Evolutionary conservation across 352 stramenopile species (phyloP).

Genomic region (Pythium biforme): DNA sequence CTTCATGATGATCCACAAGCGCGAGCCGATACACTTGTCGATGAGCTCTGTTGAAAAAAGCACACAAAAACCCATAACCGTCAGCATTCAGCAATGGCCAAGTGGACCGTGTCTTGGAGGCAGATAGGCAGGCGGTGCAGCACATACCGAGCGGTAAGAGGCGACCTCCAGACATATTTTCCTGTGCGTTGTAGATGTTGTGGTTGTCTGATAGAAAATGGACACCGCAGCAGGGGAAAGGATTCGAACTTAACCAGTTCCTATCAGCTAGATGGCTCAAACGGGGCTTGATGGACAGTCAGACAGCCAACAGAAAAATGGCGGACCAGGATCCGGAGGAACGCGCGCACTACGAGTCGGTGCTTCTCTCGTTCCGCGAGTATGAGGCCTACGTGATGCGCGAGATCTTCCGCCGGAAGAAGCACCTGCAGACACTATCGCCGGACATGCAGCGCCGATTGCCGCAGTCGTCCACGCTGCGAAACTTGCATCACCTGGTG

Average conservation of each 20-base stretch:
- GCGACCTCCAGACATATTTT: conserved; percentile 67
- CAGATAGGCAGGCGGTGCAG: background rate
- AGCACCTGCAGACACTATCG: conserved; percentile 72
- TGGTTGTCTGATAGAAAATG: conserved; percentile 13
- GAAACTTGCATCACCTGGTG: conserved; percentile 78
- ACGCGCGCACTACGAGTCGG: conserved; percentile 79
- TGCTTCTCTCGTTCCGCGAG: conserved; percentile 84
- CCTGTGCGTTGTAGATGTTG: conserved; percentile 3
- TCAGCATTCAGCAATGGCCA: background rate
- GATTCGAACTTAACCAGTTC: conserved; percentile 11
- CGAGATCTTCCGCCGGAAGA: conserved; percentile 82
- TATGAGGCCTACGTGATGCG: conserved; percentile 83
- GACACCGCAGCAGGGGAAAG: background rate
- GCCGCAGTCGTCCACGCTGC: conserved; percentile 65
- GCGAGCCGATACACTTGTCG: conserved; percentile 98
- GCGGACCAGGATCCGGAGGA: conserved; percentile 57
- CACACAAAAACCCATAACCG: background rate
- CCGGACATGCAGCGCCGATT: conserved; percentile 74
- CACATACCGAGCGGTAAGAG: conserved; percentile 74
- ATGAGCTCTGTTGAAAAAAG: conserved; percentile 93
- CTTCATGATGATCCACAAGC: conserved; percentile 99
- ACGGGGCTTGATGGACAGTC: background rate
- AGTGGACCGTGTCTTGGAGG: background rate
- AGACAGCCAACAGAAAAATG: conserved; percentile 11
- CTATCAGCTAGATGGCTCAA: conserved; percentile 11